Evolutionary conservation across 257 asterid species (phyloP), one percentile per base, ranked within the genome.

Genomic region (Solanum pennellii): DNA sequence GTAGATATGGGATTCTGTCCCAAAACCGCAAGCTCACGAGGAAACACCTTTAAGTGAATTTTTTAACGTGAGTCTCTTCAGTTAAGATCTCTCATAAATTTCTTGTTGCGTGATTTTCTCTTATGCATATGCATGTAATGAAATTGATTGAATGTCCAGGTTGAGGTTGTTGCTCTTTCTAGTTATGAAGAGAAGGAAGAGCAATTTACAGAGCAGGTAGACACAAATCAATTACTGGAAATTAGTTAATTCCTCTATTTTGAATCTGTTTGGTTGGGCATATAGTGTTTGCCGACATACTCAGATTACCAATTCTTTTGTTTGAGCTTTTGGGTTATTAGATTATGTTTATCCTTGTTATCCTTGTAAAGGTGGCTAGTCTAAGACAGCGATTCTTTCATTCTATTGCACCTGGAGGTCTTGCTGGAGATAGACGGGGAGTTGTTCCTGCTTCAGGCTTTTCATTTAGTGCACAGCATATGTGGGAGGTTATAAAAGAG

Each of bases 1-100:
- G 91, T 85, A 97, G 99, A 95, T 97, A 89, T 97, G 99, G 99
- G 98, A 97, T 89, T 91, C 98, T 74, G 99, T 97, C 89, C 98
- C 98, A 69, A 97, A 97, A 91, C 98, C 99, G 69, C 93, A 92
- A 88, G 98, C 96, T 90, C 98, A 93, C 93, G 92, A 88, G 94
- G 97, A 93, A 83, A 97, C 98, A 79, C 98, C 99, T 83, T 79
- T 97, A 86, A 93, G 98, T 90, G 99, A 97, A 76, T 97, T 97
- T 92, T 97, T 84, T n/a, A 84, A 84, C 25, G 75, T 84, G 76
- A 60, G 27, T 84, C 77, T 66, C 25, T 25, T 68, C 29, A 83
- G 14, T 31, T 60, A 37, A 62, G 87, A 23, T 27, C 77, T 84
- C 12, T 37, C 44, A 66, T 39, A 37, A 9, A n/a, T 25, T 84